A percentile compares a stretch with the other conserved stretches of the same genome.
Evolutionary conservation across 108 stramenopile species (phyloP).

Genomic region (Skeletonema tropicum): DNA sequence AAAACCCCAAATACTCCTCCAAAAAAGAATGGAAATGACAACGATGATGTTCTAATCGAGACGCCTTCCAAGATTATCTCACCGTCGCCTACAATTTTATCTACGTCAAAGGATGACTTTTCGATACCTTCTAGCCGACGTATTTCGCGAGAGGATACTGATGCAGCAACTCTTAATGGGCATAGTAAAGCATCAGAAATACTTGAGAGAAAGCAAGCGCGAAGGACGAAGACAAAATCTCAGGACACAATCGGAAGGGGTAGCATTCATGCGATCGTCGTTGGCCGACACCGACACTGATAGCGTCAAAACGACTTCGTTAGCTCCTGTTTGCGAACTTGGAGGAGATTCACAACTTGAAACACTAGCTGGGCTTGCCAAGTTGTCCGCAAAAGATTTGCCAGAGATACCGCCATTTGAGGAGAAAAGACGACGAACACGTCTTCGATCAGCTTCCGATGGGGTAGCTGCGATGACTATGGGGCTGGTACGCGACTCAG

Average conservation of each 20-base stretch:
- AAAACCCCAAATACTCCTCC: too few relatives aligned
- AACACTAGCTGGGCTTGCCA: slow-evolving; percentile 1
- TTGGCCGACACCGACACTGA: neutral
- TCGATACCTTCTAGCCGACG: neutral
- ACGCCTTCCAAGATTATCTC: neutral
- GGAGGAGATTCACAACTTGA: slow-evolving; percentile 5
- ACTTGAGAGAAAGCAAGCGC: neutral
- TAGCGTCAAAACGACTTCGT: neutral
- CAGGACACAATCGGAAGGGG: neutral
- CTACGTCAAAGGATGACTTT: neutral
- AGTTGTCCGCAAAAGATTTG: neutral
- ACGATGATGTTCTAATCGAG: neutral
- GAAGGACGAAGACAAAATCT: neutral
- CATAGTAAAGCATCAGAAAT: neutral
- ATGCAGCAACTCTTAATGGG: neutral
- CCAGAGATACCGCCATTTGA: neutral
- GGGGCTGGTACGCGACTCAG: neutral
- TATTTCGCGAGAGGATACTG: neutral
- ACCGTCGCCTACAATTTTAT: neutral
- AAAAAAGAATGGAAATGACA: neutral
- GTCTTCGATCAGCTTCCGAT: slow-evolving; percentile 2
- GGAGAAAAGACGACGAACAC: slow-evolving; percentile 5
- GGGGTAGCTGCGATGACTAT: neutral
- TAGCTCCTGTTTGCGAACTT: slow-evolving; percentile 1
- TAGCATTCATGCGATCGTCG: slow-evolving; percentile 1